phyloP scores from a whole-genome alignment of 2,329 filamentous ascomycete genomes.

The Aspergillus tanneri region DNA sequence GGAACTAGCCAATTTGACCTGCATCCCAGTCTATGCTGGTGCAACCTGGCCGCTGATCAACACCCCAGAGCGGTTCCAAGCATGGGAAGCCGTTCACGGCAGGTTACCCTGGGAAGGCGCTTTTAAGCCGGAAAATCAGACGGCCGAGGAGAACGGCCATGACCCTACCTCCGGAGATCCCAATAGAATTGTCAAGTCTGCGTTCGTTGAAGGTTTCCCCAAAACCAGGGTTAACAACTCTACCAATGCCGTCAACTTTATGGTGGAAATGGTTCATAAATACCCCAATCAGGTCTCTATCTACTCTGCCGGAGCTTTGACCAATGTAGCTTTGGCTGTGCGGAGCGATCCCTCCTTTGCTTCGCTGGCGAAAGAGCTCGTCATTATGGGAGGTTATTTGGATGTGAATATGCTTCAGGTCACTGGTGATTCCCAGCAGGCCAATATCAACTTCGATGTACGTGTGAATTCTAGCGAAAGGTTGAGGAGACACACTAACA shows the following conservation, averaged over 20 bases:
- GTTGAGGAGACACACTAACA: no score
- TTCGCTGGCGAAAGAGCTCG: conserved; percentile 46
- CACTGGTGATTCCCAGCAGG: conserved; percentile 26
- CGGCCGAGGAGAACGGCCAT: conserved; percentile 42
- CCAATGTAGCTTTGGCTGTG: conserved; percentile 51
- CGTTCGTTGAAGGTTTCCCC: conserved; percentile 50
- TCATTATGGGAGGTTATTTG: conserved; percentile 53
- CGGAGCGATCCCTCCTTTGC: conserved; percentile 50
- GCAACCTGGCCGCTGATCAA: conserved; percentile 50
- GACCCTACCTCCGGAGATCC: conserved; percentile 51
- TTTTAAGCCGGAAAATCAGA: conserved; percentile 47
- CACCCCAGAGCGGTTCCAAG: conserved; percentile 45
- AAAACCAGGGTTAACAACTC: conserved; percentile 42
- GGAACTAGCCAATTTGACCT: conserved; percentile 48
- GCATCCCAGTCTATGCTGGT: conserved; percentile 51
- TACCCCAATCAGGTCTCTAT: conserved; percentile 54
- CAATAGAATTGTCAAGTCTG: conserved; percentile 39
- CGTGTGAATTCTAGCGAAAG: conserved; percentile 15
- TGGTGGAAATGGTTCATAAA: conserved; percentile 50
- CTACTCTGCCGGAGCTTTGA: conserved; percentile 49
- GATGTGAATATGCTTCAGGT: conserved; percentile 43
- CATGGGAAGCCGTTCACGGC: conserved; percentile 49
- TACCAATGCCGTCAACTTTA: conserved; percentile 46
- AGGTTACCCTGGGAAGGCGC: conserved; percentile 49
- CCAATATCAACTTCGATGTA: conserved; percentile 30